Base-by-base conservation (phyloP, 768 basidiomycete species). In the Calocybe cyanea region DNA sequence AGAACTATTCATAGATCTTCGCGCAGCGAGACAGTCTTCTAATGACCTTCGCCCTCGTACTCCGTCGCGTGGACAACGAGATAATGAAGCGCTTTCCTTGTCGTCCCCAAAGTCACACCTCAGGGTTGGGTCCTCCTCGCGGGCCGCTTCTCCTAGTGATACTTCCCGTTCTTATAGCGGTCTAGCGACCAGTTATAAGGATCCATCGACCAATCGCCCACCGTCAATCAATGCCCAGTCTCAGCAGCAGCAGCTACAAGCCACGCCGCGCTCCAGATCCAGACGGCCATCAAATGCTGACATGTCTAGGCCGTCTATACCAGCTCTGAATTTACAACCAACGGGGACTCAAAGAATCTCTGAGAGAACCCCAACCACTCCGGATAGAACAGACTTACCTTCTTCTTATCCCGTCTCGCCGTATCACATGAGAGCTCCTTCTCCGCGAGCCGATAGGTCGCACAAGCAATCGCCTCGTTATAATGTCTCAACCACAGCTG, bases 211-310 rank as follows among this genome's bases (percentile, higher is more conserved):
- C 43, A 38, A 20, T 18, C 49, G 61, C 43, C 61, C 71, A n/a
- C 58, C 70, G 3, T 67, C 71, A 19, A 63, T 66, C 31, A 56
- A 62, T 25, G 57, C 64, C 18, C 66, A 63, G 19, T 43, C 66
- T 38, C 60, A 63, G 25, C 25, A 28, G 25, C 25, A 28, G 25
- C 25, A 28, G 25, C 25, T 6, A 58, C 32, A 60, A 40, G 52
- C 55, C 9, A 50, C 55, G 28, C 32, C 60, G 20, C 62, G 66
- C 17, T 43, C 62, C 10, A 61, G 66, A 17, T 60, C 46, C 53
- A 19, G 67, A 74, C 67, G 70, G 11, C 77, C 76, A 8, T 74
- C 75, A 8, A 71, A 76, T 49, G 68, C 70, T 15, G 64, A 70
- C 20, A 67, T 71, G 7, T 64, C 69, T 19, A 63, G 65, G 7